Conservation (phyloP, 306 rosid species). For the Malus asiatica region DNA sequence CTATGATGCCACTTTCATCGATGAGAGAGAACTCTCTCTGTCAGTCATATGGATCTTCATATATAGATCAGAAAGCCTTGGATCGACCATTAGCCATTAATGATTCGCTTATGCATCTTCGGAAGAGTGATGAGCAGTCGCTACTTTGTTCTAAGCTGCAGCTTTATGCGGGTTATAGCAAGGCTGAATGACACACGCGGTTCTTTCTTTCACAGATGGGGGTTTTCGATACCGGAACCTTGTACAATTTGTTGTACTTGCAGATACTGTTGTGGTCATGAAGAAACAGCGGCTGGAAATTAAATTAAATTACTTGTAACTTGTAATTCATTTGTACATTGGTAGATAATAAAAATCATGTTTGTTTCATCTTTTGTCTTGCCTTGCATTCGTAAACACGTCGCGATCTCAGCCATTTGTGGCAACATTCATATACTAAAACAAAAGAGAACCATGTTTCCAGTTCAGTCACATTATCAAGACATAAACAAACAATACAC, state of each 20-base stretch:
- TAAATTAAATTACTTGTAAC: neutral
- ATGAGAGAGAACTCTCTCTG: neutral
- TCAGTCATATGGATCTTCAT: neutral
- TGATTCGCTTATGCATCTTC: neutral
- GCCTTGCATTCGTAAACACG: neutral
- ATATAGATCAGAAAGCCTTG: neutral
- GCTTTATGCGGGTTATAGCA: neutral
- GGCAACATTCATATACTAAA: too few relatives aligned
- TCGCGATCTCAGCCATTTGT: neutral
- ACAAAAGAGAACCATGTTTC: neutral
- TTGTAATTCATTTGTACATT: constrained; percentile 4
- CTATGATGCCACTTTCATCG: constrained; percentile 2
- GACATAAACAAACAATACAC: neutral
- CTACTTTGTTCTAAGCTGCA: neutral
- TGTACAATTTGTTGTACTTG: neutral
- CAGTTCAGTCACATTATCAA: neutral
- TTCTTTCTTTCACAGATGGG: neutral
- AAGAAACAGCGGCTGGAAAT: neutral
- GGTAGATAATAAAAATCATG: neutral
- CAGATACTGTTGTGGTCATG: constrained; percentile 4
- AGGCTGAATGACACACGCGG: neutral
- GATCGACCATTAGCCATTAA: neutral
- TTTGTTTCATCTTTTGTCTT: neutral
- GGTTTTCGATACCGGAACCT: neutral
- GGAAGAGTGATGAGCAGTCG: neutral